phyloP scores from a whole-genome alignment of 495 filamentous ascomycete genomes.

The Penicillium atrosanguineum region DNA sequence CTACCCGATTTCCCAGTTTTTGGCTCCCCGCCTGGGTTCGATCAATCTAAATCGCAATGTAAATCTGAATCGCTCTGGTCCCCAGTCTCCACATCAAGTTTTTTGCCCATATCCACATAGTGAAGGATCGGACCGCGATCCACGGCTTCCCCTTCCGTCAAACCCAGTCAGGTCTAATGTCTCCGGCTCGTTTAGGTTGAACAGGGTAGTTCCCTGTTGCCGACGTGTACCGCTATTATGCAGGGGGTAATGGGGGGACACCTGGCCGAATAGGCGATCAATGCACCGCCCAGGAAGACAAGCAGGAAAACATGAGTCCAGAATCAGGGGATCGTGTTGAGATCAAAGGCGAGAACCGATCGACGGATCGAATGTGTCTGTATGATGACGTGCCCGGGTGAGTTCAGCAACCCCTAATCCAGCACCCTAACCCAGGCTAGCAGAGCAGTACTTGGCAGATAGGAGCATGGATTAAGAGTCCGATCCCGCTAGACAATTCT shows the following conservation, averaged over 20 bases:
- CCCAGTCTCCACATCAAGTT: not conserved
- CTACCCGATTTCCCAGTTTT: not conserved
- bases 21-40: no score
- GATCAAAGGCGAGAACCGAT: not conserved
- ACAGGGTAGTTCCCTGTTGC: not conserved
- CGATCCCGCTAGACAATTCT: no score
- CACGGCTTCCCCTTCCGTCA: not conserved
- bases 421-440: no score
- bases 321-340: not conserved
- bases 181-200: not conserved
- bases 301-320: not conserved
- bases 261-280: not conserved
- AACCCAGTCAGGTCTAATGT: not conserved
- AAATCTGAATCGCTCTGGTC: not conserved
- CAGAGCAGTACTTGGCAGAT: no score
- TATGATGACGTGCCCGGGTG: no score
- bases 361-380: no score
- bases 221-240: not conserved
- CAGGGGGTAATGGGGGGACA: not conserved
- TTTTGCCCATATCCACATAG: not conserved
- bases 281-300: not conserved
- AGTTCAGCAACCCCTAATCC: no score
- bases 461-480: no score
- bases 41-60: not conserved
- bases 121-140: not conserved